Percentiles rank a stretch among this genome's conserved stretches.
Conservation (phyloP, 768 basidiomycete genomes). For the Naganishia randhawae region DNA sequence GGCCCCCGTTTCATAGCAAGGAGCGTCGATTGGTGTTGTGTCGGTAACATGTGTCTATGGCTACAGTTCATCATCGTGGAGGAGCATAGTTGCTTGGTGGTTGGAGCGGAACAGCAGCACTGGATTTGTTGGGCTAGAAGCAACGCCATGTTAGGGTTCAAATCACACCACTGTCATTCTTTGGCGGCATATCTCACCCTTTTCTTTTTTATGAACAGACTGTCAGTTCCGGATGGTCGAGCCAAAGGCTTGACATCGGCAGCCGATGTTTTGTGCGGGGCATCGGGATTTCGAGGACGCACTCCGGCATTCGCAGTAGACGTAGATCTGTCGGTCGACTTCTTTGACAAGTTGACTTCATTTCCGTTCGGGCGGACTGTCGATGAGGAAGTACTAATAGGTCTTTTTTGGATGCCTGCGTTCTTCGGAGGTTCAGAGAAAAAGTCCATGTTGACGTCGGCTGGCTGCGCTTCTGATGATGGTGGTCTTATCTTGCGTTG, state of each 20-base stretch:
- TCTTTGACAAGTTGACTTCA: constrained; percentile 16
- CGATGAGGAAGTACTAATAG: neutral
- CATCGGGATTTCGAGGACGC: constrained; percentile 6
- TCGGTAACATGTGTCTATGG: neutral
- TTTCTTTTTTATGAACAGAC: constrained; percentile 30
- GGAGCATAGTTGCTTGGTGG: neutral
- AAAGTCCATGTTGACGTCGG: constrained; percentile 20
- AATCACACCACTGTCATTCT: neutral
- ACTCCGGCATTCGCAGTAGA: neutral
- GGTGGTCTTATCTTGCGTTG: neutral
- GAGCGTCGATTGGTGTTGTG: neutral
- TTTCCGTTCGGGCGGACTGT: neutral
- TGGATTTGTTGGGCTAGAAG: neutral
- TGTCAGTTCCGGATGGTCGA: constrained; percentile 13
- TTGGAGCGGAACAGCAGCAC: neutral
- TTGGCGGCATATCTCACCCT: constrained; percentile 7
- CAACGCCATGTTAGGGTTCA: neutral
- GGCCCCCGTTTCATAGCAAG: neutral
- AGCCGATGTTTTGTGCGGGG: neutral
- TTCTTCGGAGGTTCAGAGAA: constrained; percentile 1
- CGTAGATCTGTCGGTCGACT: neutral
- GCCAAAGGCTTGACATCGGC: neutral
- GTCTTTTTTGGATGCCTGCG: neutral
- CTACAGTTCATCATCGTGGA: neutral
- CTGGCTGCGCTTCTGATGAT: neutral